These are phyloP conservation scores for Chamaecyparis obtusa DNA, from an alignment of 75 land plant genomes.

Conservation along the genomic window DNA sequence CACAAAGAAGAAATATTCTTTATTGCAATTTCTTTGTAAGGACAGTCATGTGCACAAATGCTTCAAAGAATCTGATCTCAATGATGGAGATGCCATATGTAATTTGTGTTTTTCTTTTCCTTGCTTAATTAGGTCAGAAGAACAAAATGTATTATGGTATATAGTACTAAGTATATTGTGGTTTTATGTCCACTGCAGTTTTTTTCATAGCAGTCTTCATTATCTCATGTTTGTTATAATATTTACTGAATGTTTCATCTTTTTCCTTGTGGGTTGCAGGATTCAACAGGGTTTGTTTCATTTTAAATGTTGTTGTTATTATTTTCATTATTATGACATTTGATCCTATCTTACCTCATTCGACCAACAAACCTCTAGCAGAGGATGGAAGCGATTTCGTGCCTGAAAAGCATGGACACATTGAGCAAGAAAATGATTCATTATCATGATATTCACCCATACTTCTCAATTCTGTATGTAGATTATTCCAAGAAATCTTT, in stretches of 20 bases:
- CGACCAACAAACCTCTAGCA: conserved; percentile 14
- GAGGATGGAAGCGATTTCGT: background rate
- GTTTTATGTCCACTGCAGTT: background rate
- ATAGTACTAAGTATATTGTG: background rate
- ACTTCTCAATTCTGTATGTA: background rate
- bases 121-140: background rate
- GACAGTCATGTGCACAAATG: background rate
- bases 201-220: background rate
- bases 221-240: too few relatives aligned
- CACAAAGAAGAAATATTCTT: background rate
- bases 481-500: background rate
- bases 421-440: background rate
- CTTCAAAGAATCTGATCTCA: background rate
- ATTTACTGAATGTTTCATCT: background rate
- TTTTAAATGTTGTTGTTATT: conserved; percentile 13
- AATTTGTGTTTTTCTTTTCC: background rate
- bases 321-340: conserved; percentile 16
- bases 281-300: conserved; percentile 30
- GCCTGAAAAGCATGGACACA: background rate
- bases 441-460: background rate
- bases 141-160: background rate
- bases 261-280: conserved; percentile 24
- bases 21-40: background rate
- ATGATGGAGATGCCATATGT: background rate
- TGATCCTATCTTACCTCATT: conserved; percentile 24